Evolutionary conservation across 306 rosid genomes (phyloP).

Genomic region (Psophocarpus tetragonolobus): DNA sequence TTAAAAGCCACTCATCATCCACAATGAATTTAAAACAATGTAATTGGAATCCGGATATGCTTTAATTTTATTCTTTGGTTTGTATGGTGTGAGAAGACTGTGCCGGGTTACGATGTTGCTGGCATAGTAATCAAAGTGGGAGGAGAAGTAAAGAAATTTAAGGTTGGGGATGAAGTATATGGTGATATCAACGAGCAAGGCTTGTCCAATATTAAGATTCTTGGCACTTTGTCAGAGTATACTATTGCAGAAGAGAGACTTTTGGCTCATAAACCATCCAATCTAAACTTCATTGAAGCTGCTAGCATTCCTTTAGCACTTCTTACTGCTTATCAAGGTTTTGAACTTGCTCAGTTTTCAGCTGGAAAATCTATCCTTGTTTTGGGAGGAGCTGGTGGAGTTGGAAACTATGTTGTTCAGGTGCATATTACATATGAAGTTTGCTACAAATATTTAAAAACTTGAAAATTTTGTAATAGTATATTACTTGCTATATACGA

Average conservation of each 20-base stretch:
- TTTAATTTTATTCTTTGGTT: neutral
- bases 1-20: too few relatives aligned
- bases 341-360: constrained; percentile 47
- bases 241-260: constrained; percentile 61
- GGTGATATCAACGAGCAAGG: constrained; percentile 59
- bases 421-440: constrained; percentile 27
- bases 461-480: too few relatives aligned
- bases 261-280: constrained; percentile 63
- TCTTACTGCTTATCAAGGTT: constrained; percentile 72
- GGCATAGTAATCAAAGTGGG: constrained; percentile 75
- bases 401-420: constrained; percentile 65
- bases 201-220: constrained; percentile 34
- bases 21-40: too few relatives aligned
- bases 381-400: constrained; percentile 82
- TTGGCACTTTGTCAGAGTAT: constrained; percentile 75
- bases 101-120: constrained; percentile 70
- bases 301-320: constrained; percentile 75
- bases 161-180: constrained; percentile 72
- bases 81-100: constrained; percentile 37
- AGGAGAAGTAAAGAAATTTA: constrained; percentile 55
- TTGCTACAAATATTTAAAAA: neutral
- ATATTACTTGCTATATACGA: too few relatives aligned
- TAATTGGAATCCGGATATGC: neutral
- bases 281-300: constrained; percentile 73
- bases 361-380: constrained; percentile 67